These are phyloP conservation scores for Chlorella sp. DNA, from an alignment of 139 green algal genomes.

Conservation along the genomic window DNA sequence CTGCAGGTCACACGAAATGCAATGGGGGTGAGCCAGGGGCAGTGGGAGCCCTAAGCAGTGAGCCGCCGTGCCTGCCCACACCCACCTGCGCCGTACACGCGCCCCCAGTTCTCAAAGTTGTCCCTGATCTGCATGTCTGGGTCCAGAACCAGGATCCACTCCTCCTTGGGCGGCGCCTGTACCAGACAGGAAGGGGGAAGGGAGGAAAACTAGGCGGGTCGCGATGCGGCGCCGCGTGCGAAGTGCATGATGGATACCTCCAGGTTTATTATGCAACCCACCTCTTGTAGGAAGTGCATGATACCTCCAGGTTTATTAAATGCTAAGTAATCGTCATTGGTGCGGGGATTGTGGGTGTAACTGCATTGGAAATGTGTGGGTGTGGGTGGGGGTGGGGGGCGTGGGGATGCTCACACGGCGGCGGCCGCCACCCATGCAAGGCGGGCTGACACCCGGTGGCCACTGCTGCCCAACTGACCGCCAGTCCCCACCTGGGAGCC, in stretches of 20 bases:
- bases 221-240: no score
- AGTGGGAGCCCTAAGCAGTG: not conserved
- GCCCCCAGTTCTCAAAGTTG: constrained; percentile 4
- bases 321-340: constrained; percentile 6
- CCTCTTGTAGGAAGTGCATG: constrained; percentile 32
- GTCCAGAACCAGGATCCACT: constrained; percentile 59
- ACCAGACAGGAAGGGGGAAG: not conserved
- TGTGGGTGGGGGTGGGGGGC: not conserved
- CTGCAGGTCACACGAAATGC: not conserved
- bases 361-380: not conserved
- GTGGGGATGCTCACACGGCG: no score
- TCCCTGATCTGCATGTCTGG: constrained; percentile 56
- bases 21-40: not conserved
- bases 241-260: not conserved
- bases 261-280: not conserved
- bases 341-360: constrained; percentile 15
- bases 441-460: not conserved
- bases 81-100: constrained; percentile 26
- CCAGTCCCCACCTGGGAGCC: constrained; percentile 6
- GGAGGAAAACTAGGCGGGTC: not conserved
- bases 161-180: constrained; percentile 38
- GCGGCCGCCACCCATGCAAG: not conserved
- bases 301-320: constrained; percentile 38
- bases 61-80: not conserved
- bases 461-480: no score